Conservation (phyloP, 305 asterid species). For the Fraxinus xanthoxyloides region DNA sequence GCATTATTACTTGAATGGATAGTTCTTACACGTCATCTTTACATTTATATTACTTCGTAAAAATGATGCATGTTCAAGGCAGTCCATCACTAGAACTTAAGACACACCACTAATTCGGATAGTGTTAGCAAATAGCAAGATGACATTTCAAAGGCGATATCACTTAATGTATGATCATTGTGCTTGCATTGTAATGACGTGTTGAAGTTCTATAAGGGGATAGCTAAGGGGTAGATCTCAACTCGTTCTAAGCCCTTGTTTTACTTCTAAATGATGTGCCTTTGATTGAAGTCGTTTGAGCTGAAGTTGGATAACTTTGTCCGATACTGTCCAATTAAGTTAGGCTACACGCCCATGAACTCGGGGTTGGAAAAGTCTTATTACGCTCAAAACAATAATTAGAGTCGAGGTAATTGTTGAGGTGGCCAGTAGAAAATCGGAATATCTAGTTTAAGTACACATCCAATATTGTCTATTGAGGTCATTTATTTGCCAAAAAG, state of each 20-base stretch:
- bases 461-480: neutral
- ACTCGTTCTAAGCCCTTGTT: neutral
- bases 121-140: neutral
- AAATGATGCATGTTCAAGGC: neutral
- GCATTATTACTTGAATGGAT: neutral
- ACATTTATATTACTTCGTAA: neutral
- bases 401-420: neutral
- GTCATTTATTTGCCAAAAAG: too few relatives aligned
- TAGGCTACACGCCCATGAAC: neutral
- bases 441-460: neutral
- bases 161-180: neutral
- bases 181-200: neutral
- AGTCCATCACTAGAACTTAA: neutral
- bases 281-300: neutral
- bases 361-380: neutral
- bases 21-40: neutral
- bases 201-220: neutral
- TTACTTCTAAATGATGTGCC: neutral
- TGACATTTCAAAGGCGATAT: neutral
- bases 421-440: neutral
- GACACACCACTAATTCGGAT: neutral
- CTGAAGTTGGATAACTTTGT: neutral
- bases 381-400: neutral
- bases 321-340: neutral
- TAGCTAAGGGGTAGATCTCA: neutral